phyloP scores from a whole-genome alignment of 306 rosid species.

The Ammopiptanthus mongolicus region DNA sequence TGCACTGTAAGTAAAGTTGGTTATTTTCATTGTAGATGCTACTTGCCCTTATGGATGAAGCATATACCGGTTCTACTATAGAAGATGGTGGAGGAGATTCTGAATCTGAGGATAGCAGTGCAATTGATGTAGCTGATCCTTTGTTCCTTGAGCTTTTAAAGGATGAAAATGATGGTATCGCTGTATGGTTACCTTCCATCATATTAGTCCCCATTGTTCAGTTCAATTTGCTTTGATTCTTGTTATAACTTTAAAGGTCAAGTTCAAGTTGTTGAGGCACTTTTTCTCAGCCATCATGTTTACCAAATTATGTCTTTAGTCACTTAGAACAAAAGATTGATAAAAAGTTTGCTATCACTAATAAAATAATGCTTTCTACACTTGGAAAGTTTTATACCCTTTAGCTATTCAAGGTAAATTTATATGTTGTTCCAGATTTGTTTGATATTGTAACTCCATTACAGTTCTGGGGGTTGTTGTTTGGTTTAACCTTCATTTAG shows the following conservation, averaged over 20 bases:
- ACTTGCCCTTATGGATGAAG: slow-evolving; percentile 99
- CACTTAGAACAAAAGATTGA: neutral
- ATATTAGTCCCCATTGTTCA: neutral
- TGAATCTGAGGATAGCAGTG: slow-evolving; percentile 74
- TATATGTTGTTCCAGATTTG: neutral
- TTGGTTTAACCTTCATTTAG: slow-evolving; percentile 1
- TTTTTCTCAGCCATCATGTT: neutral
- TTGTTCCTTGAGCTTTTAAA: slow-evolving; percentile 84
- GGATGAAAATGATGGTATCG: slow-evolving; percentile 98
- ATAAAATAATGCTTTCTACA: neutral
- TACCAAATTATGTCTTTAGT: neutral
- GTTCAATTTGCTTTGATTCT: slow-evolving; percentile 10
- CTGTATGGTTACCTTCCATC: slow-evolving; percentile 51
- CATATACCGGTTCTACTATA: slow-evolving; percentile 92
- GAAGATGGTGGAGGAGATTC: slow-evolving; percentile 94
- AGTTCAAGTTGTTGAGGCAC: slow-evolving; percentile 6
- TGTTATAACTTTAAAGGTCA: neutral
- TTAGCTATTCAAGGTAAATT: neutral
- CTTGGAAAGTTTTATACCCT: neutral
- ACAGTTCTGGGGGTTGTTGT: neutral
- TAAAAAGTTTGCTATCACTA: neutral
- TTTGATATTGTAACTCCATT: slow-evolving; percentile 5
- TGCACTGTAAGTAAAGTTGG: neutral
- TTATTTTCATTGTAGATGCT: slow-evolving; percentile 61
- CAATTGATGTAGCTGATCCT: slow-evolving; percentile 79